A percentile compares a stretch with the other conserved stretches of the same genome.
phyloP scores from a whole-genome alignment of 2,329 filamentous ascomycete species.

The Botrytis elliptica region DNA sequence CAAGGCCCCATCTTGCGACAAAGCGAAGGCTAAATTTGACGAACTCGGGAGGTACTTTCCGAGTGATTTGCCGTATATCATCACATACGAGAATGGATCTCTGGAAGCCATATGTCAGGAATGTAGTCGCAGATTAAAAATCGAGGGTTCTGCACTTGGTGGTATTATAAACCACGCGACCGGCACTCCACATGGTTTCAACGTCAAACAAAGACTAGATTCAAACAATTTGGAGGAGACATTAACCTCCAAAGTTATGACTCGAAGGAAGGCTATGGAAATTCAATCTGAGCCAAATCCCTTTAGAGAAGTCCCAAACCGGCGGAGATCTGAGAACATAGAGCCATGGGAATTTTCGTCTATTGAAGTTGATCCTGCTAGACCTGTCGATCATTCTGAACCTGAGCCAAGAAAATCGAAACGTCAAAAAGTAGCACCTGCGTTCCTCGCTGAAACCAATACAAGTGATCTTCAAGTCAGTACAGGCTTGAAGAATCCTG shows the following conservation, averaged over 20 bases:
- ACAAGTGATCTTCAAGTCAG: background rate
- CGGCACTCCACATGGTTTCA: background rate
- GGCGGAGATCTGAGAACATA: background rate
- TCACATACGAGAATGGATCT: background rate
- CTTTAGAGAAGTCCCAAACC: background rate
- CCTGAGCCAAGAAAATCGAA: background rate
- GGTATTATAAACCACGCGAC: background rate
- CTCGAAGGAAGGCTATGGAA: background rate
- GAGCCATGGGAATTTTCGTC: background rate
- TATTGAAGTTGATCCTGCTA: background rate
- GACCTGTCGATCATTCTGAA: background rate
- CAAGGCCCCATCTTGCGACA: background rate
- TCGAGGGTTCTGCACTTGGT: background rate
- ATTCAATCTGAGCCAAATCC: background rate
- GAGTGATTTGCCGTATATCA: background rate
- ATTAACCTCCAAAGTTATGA: background rate
- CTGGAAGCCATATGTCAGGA: background rate
- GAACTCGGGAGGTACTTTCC: background rate
- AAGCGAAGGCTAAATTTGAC: background rate
- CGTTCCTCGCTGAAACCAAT: background rate
- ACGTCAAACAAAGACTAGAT: background rate
- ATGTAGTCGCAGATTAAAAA: background rate
- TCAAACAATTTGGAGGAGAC: background rate
- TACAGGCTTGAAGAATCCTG: background rate
- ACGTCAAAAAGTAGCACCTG: background rate